Percentiles rank a stretch among this genome's conserved stretches.
Evolutionary conservation across 2,329 filamentous ascomycete genomes (phyloP).

Genomic region (Microcyclosporella mali): DNA sequence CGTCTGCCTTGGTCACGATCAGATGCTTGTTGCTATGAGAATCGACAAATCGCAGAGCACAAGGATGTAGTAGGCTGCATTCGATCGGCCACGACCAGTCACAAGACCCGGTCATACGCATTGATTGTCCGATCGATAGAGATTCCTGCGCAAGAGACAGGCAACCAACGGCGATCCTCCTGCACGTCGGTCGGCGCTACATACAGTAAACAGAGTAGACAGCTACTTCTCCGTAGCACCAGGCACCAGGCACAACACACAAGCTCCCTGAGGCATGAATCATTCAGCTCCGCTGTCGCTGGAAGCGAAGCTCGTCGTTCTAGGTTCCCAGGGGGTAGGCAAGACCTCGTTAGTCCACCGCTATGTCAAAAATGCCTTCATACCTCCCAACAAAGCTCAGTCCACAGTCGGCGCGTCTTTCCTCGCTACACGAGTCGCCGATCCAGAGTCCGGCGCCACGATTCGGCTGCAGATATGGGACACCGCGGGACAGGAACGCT

Average conservation of each 20-base stretch:
- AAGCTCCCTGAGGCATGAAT: conserved; percentile 6
- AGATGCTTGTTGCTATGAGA: not conserved
- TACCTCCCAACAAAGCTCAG: conserved; percentile 46
- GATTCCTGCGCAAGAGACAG: not conserved
- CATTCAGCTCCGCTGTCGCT: conserved; percentile 46
- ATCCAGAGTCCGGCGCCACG: conserved; percentile 76
- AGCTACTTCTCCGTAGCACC: not conserved
- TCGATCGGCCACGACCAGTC: too few species aligned
- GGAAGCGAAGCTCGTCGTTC: conserved; percentile 75
- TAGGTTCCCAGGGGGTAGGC: conserved; percentile 72
- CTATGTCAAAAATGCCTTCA: conserved; percentile 67
- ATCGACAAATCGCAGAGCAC: not conserved
- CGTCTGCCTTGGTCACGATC: not conserved
- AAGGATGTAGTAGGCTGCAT: too few species aligned
- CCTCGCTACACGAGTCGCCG: conserved; percentile 61
- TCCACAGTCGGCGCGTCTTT: conserved; percentile 49
- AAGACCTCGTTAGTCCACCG: conserved; percentile 74
- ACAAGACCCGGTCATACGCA: too few species aligned
- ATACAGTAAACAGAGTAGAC: not conserved
- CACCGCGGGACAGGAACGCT: conserved; percentile 91
- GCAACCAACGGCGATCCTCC: not conserved
- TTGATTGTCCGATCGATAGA: too few species aligned
- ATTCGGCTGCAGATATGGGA: conserved; percentile 97
- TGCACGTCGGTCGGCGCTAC: not conserved
- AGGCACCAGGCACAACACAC: too few species aligned